Conservation (phyloP, 148 eudicot genomes). For the Fagopyrum homotropicum region DNA sequence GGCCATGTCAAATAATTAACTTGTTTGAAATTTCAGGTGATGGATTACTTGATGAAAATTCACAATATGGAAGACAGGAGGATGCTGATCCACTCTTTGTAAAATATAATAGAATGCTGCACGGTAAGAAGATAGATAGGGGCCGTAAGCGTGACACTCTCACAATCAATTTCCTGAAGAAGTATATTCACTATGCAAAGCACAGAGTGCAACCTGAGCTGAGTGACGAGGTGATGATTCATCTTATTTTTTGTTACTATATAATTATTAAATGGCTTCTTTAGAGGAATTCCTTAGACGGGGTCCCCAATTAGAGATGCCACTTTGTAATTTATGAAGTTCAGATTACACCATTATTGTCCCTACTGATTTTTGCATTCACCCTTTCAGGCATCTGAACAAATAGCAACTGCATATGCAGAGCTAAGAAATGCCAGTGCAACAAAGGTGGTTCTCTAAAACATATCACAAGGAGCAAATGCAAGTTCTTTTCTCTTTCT, state of each 20-base stretch:
- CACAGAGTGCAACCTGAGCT: slow-evolving; percentile 92
- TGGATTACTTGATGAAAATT: slow-evolving; percentile 48
- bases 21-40: slow-evolving; percentile 38
- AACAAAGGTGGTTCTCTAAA: slow-evolving; percentile 55
- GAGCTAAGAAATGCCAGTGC: slow-evolving; percentile 90
- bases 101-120: slow-evolving; percentile 82
- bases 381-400: slow-evolving; percentile 78
- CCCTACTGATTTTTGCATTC: slow-evolving; percentile 1
- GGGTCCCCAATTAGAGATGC: not conserved
- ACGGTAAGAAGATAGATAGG: slow-evolving; percentile 62
- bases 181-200: slow-evolving; percentile 93
- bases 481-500: not conserved
- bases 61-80: slow-evolving; percentile 60
- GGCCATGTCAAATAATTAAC: slow-evolving; percentile 5
- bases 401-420: slow-evolving; percentile 93
- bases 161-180: slow-evolving; percentile 85
- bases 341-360: slow-evolving; percentile 13
- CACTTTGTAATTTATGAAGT: not conserved
- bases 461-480: not conserved
- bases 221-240: slow-evolving; percentile 76
- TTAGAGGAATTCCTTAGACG: not conserved
- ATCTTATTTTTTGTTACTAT: not conserved
- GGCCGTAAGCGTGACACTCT: slow-evolving; percentile 66
- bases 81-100: slow-evolving; percentile 74
- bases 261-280: not conserved